phyloP scores from a whole-genome alignment of 208 protist species.

The Trypanosoma scelopori region DNA sequence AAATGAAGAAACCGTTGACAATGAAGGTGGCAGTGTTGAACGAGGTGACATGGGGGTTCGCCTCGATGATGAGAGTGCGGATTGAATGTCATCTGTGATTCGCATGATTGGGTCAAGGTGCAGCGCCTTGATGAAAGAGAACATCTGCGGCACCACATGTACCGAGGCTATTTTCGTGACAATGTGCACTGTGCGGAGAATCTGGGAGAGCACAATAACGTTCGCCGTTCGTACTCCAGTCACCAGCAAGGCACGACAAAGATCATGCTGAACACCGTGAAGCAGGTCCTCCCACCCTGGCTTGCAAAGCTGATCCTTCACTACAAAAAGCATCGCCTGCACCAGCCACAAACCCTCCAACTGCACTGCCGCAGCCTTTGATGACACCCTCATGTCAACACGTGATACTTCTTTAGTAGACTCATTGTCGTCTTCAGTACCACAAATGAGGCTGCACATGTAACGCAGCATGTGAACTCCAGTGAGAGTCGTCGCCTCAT shows the following conservation, averaged over 20 bases:
- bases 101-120: constrained; percentile 72
- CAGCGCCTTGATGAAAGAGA: constrained; percentile 78
- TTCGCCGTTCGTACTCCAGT: constrained; percentile 60
- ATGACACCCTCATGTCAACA: constrained; percentile 9
- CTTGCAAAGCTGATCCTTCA: constrained; percentile 34
- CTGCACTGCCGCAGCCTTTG: constrained; percentile 44
- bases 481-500: not conserved
- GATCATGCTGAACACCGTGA: constrained; percentile 57
- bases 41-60: constrained; percentile 4
- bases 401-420: not conserved
- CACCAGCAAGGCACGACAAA: constrained; percentile 75
- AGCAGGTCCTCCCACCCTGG: constrained; percentile 33
- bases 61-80: not conserved
- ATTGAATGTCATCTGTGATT: constrained; percentile 43
- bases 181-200: constrained; percentile 80
- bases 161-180: constrained; percentile 45
- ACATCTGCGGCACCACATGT: constrained; percentile 74
- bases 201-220: constrained; percentile 80
- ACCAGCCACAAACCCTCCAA: constrained; percentile 74
- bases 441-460: constrained; percentile 26
- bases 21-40: constrained; percentile 6
- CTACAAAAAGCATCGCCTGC: constrained; percentile 55
- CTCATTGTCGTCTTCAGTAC: constrained; percentile 12
- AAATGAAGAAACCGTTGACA: constrained; percentile 7
- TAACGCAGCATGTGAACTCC: constrained; percentile 23